Base-by-base conservation (phyloP, 164 flowering plant genomes). In the Kingdonia uniflora region DNA sequence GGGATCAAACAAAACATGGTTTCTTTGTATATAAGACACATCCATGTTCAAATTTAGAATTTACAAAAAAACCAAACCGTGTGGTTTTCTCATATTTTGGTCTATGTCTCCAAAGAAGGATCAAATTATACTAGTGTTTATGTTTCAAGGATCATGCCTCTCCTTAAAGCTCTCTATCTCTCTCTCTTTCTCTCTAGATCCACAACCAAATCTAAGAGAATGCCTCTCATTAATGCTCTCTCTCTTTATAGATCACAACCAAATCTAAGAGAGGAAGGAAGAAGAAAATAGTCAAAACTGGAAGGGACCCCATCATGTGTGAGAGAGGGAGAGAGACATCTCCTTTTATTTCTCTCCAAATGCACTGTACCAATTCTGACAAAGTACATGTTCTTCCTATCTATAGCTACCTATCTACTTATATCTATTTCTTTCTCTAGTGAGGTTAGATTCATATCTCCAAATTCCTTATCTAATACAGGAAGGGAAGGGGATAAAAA, bases 131-230 rank as follows among this genome's bases (percentile, higher is more conserved):
- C 2, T 2, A n/a, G n/a, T 41, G 43, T 41, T 41, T 14, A 41
- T 41, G 43, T 41, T n/a, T 41, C 8, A 41, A 41, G 43, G 43
- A 41, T 41, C 43, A n/a, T 41, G 43, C 43, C 43, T 41, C n/a
- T 41, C 43, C 3, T n/a, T 41, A 41, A 41, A 41, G 14, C 43
- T 41, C 8, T n/a, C n/a, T n/a, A n/a, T n/a, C n/a, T n/a, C n/a
- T n/a, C n/a, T n/a, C n/a, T n/a, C n/a, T n/a, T n/a, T 41, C 16
- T 41, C 43, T 2, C 16, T 3, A 29, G 35, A 29, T 29, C 35
- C 35, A 8, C 6, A 29, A 29, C 35, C 35, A 29, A 29, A 29
- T 29, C 35, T 29, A 29, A 29, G 35, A 29, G 35, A 29, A n/a
- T 41, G 43, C 43, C 43, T 41, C n/a, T 41, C 43, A 6, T n/a